Conservation (phyloP, 768 basidiomycete species). For the Tephrocybe sp. region DNA sequence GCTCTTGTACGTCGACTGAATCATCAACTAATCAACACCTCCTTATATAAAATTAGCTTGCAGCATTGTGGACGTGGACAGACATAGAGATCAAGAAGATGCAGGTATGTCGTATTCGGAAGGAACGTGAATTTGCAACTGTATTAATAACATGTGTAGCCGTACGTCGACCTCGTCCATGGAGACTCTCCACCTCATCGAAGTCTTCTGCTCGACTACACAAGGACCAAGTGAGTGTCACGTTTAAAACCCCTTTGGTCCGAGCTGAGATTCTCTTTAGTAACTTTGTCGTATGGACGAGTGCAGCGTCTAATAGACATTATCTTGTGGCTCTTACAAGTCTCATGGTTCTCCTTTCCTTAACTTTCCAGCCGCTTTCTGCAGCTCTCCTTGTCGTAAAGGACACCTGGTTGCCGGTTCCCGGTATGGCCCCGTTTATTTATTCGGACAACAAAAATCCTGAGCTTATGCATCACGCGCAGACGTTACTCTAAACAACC, state of each 20-base stretch:
- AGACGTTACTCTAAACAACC: conserved; percentile 37
- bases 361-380: conserved; percentile 51
- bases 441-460: neutral
- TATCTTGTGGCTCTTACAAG: conserved; percentile 49
- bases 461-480: neutral
- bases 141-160: conserved; percentile 26
- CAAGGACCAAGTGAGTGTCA: conserved; percentile 40
- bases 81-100: conserved; percentile 57
- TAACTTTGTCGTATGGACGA: conserved; percentile 46
- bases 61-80: conserved; percentile 54
- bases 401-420: conserved; percentile 39
- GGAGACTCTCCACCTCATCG: conserved; percentile 51
- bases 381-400: conserved; percentile 47
- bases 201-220: conserved; percentile 54
- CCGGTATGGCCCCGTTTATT: conserved; percentile 27
- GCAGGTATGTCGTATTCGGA: conserved; percentile 32
- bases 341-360: conserved; percentile 43
- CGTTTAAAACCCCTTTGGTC: neutral
- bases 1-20: conserved; percentile 33
- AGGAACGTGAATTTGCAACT: neutral
- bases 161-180: conserved; percentile 55
- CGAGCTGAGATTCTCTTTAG: conserved; percentile 19
- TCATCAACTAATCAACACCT: neutral
- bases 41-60: conserved; percentile 27
- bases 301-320: conserved; percentile 43